Percentiles rank a stretch among this genome's conserved stretches.
Conservation (phyloP, 106 monocot species). For the Apostasia shenzhenica region DNA sequence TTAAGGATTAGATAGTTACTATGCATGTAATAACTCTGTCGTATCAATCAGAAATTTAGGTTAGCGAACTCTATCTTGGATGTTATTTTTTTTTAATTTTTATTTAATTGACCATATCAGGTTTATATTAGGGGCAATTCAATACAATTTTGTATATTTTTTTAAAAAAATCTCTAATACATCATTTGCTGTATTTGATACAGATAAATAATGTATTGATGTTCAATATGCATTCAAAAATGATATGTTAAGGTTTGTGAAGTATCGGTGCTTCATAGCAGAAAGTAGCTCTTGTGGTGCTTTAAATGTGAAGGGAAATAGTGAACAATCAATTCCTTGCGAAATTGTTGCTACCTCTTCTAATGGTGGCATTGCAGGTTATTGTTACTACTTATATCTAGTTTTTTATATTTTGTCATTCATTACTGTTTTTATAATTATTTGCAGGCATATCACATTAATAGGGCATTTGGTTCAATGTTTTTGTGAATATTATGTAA, state of each 20-base stretch:
- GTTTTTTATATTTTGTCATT: neutral
- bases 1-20: no score
- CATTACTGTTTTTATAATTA: neutral
- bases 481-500: neutral
- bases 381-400: neutral
- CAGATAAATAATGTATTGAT: no score
- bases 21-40: no score
- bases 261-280: slow-evolving; percentile 60
- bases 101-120: neutral
- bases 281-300: slow-evolving; percentile 52
- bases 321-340: slow-evolving; percentile 4
- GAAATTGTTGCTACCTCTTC: slow-evolving; percentile 10
- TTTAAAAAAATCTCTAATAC: no score
- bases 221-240: neutral
- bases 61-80: no score
- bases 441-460: neutral
- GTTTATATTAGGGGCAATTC: slow-evolving; percentile 11
- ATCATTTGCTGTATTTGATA: no score
- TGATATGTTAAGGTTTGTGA: slow-evolving; percentile 17
- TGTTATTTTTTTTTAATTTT: no score
- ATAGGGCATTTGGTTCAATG: neutral
- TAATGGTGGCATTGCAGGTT: slow-evolving; percentile 19
- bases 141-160: no score
- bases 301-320: slow-evolving; percentile 33
- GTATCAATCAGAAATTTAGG: no score